phyloP scores from a whole-genome alignment of 371 early-diverging fungal genomes.

The Rhizomucor miehei region DNA sequence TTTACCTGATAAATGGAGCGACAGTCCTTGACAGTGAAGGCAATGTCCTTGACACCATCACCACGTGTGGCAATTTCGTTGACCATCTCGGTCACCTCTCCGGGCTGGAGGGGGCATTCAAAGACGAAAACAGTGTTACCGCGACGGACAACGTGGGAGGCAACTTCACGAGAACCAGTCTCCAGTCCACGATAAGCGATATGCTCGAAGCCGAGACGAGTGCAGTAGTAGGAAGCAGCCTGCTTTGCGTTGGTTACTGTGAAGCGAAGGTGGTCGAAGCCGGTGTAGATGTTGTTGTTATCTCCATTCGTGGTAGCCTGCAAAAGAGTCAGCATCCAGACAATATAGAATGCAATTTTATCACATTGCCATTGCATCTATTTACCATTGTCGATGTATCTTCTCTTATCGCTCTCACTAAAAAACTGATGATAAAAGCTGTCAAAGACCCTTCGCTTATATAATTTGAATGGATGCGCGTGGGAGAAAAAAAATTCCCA shows the following conservation, averaged over 20 bases:
- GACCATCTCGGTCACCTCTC: conserved; percentile 63
- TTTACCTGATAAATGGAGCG: conserved; percentile 64
- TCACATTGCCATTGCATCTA: background rate
- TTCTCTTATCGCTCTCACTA: background rate
- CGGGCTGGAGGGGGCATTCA: conserved; percentile 90
- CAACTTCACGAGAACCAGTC: conserved; percentile 87
- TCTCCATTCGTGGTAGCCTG: no score
- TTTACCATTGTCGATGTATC: background rate
- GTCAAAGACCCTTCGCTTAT: background rate
- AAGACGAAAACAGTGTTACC: conserved; percentile 84
- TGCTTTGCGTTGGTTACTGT: conserved; percentile 94
- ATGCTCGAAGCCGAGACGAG: conserved; percentile 88
- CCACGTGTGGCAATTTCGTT: conserved; percentile 82
- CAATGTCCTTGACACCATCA: conserved; percentile 94
- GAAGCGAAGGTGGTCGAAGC: conserved; percentile 78
- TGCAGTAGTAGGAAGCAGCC: conserved; percentile 89
- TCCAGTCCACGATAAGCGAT: conserved; percentile 94
- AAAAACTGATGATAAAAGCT: background rate
- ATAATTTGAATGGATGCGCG: background rate
- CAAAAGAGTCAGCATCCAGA: no score
- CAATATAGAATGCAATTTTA: background rate
- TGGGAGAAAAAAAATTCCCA: background rate
- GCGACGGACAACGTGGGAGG: conserved; percentile 84
- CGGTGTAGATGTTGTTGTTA: conserved; percentile 30
- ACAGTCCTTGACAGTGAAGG: conserved; percentile 89